Evolutionary conservation across 1,284 basidiomycete genomes (phyloP), one percentile per base, ranked within the genome.

Genomic region (Omphalotus olearius): DNA sequence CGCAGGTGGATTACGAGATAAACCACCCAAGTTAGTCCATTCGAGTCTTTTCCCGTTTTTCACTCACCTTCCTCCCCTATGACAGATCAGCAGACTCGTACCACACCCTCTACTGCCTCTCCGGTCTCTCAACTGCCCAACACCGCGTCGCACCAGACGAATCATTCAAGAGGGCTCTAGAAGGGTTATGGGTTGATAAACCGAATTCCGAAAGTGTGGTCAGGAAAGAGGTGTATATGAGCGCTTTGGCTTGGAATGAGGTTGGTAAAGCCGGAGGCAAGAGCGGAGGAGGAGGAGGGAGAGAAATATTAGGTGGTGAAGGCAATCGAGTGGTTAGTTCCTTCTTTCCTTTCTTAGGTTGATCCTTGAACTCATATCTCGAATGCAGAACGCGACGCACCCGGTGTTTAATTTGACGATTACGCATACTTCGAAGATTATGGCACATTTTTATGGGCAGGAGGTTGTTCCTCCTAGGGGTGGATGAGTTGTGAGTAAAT

Each of bases 101-200:
- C 65, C 95, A 98, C 62, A 96, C 94, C 0, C 71, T 91, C 43
- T 97, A 95, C 67, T 93, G 91, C 63, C 79, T 97, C 3, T 80
- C 92, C 6, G 94, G 94, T 6, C 75, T 96, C n/a, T 89, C 93
- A 0, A 73, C 83, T 0, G 90, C 94, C 0, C 94, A 97, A 64
- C 92, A 96, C 59, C 77, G 74, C 39, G 75, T 93, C 6, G 68
- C 68, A 17, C 81, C 81, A 2, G 79, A 81, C 0, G 61, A 68
- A 0, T 55, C 67, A 0, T 67, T 75, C 25, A 71, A 74, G 25
- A 65, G 64, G 11, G 69, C 87, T 1, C 59, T 64, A 4, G 63
- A 60, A 1, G 64, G 65, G 5, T 16, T 57, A 69, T 57, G 66
- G 72, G 74, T 50, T 40, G 64, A 44, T 35, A 11, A 37, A 47